A percentile compares a stretch with the other conserved stretches of the same genome.
Conservation (phyloP, 1,139 yeast genomes). For the Taphrina betulina region DNA sequence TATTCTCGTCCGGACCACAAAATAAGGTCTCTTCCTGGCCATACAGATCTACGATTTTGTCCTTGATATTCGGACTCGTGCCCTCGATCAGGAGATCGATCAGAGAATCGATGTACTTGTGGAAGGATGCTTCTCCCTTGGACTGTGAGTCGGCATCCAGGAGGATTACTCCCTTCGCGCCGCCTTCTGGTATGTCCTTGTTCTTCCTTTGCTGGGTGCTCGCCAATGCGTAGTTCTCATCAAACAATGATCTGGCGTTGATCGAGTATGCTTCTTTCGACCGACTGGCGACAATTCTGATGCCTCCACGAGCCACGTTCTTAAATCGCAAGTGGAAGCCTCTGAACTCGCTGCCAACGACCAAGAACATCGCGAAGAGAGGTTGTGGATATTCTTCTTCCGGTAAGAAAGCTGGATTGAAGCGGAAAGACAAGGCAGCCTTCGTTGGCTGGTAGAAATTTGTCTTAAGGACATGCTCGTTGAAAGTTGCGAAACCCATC, state of each 20-base stretch:
- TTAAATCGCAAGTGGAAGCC: constrained; percentile 97
- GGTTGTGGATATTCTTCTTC: constrained; percentile 82
- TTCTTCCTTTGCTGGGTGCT: constrained; percentile 95
- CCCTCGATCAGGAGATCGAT: constrained; percentile 79
- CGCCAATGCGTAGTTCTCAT: constrained; percentile 94
- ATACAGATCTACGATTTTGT: constrained; percentile 78
- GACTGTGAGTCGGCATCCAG: constrained; percentile 75
- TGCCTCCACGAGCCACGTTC: constrained; percentile 98
- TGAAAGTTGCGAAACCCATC: constrained; percentile 78
- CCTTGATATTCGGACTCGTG: constrained; percentile 74
- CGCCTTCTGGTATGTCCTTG: constrained; percentile 99
- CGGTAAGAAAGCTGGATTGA: constrained; percentile 84
- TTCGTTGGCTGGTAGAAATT: constrained; percentile 92
- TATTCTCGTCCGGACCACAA: constrained; percentile 98
- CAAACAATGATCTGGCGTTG: constrained; percentile 85
- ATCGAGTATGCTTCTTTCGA: constrained; percentile 80
- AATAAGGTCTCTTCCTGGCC: constrained; percentile 83
- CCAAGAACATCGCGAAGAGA: constrained; percentile 91
- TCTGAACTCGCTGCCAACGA: constrained; percentile 94
- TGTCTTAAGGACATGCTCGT: constrained; percentile 84
- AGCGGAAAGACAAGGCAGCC: constrained; percentile 90
- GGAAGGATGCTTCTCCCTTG: constrained; percentile 80
- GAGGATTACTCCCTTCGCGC: constrained; percentile 94
- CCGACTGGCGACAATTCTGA: constrained; percentile 88
- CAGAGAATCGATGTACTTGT: constrained; percentile 87